phyloP scores from a whole-genome alignment of 2,329 filamentous ascomycete species.

The Westerdykella sp. region DNA sequence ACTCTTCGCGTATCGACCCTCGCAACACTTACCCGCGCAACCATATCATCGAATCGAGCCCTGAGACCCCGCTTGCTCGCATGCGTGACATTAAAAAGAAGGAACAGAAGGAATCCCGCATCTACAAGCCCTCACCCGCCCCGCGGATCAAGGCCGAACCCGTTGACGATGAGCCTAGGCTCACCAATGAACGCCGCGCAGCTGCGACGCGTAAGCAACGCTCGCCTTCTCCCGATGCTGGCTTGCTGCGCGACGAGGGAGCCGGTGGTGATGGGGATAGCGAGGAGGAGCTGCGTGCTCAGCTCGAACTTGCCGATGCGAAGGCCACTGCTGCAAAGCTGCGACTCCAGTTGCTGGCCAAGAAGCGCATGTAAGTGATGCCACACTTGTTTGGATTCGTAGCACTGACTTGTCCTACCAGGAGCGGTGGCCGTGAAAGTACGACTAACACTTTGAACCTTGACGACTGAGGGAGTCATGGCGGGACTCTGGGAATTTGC shows the following conservation, averaged over 20 bases:
- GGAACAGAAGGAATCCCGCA: background rate
- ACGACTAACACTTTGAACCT: too few relatives aligned
- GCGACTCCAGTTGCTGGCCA: background rate
- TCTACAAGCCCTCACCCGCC: background rate
- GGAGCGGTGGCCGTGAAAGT: too few relatives aligned
- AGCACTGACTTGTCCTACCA: too few relatives aligned
- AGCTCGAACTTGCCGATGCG: background rate
- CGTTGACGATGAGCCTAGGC: background rate
- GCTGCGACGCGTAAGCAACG: background rate
- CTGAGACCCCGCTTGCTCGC: background rate
- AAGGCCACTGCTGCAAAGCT: background rate
- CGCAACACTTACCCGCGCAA: background rate
- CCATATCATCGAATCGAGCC: background rate
- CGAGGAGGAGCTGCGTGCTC: background rate
- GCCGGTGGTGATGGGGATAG: background rate
- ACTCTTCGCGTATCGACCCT: background rate
- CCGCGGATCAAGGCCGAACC: background rate
- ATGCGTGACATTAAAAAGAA: background rate
- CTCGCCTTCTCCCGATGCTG: background rate
- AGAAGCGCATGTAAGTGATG: background rate
- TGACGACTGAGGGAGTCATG: too few relatives aligned
- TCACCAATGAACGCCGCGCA: background rate
- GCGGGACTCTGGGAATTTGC: too few relatives aligned
- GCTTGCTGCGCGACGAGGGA: background rate
- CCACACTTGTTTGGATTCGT: too few relatives aligned